Evolutionary conservation across 1,284 basidiomycete genomes (phyloP), one percentile per base, ranked within the genome.

Genomic region (Singerocomus inundabilis): DNA sequence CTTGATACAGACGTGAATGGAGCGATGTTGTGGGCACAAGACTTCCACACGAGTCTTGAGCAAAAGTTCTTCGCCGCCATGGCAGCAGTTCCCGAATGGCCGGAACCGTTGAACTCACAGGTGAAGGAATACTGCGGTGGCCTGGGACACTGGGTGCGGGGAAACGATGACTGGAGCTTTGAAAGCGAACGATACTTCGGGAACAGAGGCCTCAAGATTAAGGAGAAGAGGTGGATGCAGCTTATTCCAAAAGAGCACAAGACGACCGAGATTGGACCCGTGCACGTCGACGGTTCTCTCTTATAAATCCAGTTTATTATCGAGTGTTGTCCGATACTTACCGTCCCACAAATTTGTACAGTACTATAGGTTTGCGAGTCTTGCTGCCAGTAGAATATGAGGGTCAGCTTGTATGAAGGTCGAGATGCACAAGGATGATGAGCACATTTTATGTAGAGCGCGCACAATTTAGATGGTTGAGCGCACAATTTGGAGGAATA

Each of bases 131-230:
- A n/a, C 54, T 48, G 58, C 10, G 10, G 52, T 24, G 59, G 59
- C 5, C 24, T 64, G 10, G 62, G 48, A 6, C 46, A 64, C 24
- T 63, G 55, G 54, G 49, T 52, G 1, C 48, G 55, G 12, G 59
- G 37, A 6, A 49, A 46, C 35, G 21, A 56, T 18, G 38, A 40
- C 12, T 64, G 61, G 61, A 30, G 31, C 43, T 63, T 64, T 42
- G 72, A 73, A 55, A 64, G 61, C n/a, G 57, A 58, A 44, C 57
- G 72, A 13, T 73, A 74, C 52, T n/a, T n/a, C n/a, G n/a, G n/a
- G n/a, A n/a, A n/a, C n/a, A n/a, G n/a, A n/a, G n/a, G n/a, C n/a
- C n/a, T n/a, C n/a, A n/a, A n/a, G n/a, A n/a, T n/a, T n/a, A n/a
- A n/a, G n/a, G n/a, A n/a, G n/a, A n/a, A n/a, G 21, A 46, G 46